Conservation (phyloP, 345 rosid species). For the Euphorbia peplus region DNA sequence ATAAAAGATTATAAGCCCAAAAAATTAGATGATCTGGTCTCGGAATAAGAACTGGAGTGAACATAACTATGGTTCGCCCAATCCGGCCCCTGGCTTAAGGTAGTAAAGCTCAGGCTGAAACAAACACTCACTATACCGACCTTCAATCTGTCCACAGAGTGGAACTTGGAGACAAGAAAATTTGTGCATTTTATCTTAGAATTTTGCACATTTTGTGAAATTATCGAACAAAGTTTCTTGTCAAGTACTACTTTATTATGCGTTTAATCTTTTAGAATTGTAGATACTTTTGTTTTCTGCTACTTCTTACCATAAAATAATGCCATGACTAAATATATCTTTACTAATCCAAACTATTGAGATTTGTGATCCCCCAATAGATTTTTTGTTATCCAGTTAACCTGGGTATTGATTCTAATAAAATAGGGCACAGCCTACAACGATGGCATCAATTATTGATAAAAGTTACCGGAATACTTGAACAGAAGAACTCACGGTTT, state of each 20-base stretch:
- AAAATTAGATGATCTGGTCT: too few species aligned
- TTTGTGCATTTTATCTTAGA: too few species aligned
- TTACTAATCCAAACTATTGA: not conserved
- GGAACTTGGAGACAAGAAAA: too few species aligned
- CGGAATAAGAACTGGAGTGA: too few species aligned
- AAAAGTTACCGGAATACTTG: not conserved
- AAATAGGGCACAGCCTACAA: not conserved
- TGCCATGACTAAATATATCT: not conserved
- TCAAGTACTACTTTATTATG: not conserved
- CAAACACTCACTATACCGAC: too few species aligned
- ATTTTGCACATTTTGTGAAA: too few species aligned
- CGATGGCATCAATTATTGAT: not conserved
- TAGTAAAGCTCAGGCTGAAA: too few species aligned
- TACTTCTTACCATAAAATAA: not conserved
- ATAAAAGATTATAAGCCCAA: too few species aligned
- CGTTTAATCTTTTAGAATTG: not conserved
- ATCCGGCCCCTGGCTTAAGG: too few species aligned
- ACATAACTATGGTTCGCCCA: too few species aligned
- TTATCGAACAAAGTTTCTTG: too few species aligned
- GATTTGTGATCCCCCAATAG: not conserved
- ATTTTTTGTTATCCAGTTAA: not conserved
- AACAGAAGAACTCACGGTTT: conserved; percentile 16
- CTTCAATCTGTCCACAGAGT: too few species aligned
- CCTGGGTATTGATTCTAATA: not conserved
- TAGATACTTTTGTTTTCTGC: not conserved